A percentile compares a stretch with the other conserved stretches of the same genome.
Conservation (phyloP, 2,329 filamentous ascomycete genomes). For the Thermomyces lanuginosus region DNA sequence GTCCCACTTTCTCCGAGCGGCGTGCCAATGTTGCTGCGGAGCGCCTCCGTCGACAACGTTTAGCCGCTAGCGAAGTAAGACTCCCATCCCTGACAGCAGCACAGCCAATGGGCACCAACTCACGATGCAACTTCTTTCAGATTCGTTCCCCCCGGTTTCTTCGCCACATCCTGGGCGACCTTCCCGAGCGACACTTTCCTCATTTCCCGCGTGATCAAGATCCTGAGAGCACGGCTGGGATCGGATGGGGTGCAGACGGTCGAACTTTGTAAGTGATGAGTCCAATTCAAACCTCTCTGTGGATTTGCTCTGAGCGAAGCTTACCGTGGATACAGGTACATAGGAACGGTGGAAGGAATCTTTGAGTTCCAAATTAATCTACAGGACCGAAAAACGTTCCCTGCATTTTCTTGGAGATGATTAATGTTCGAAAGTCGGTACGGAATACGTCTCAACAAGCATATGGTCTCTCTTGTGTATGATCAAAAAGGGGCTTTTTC, state of each 20-base stretch:
- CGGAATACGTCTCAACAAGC: too few relatives aligned
- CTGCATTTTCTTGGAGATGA: conserved; percentile 28
- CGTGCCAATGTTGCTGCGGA: conserved; percentile 24
- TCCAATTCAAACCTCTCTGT: too few relatives aligned
- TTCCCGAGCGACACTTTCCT: conserved; percentile 17
- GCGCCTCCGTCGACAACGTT: conserved; percentile 23
- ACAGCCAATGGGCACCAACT: too few relatives aligned
- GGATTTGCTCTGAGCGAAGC: conserved; percentile 2
- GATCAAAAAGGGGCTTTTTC: too few relatives aligned
- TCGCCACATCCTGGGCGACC: conserved; percentile 20
- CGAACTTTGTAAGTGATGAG: conserved; percentile 30
- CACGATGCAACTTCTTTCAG: conserved; percentile 16
- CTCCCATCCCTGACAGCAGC: too few relatives aligned
- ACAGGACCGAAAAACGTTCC: conserved; percentile 32
- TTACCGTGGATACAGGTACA: conserved; percentile 20
- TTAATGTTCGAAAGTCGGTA: too few relatives aligned
- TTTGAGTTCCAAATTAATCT: conserved; percentile 33
- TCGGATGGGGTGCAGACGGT: conserved; percentile 33
- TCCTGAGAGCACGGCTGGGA: conserved; percentile 29
- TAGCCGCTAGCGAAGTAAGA: conserved; percentile 19
- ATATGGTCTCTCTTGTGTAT: too few relatives aligned
- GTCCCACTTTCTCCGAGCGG: conserved; percentile 18
- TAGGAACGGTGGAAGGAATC: conserved; percentile 33
- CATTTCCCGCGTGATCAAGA: conserved; percentile 19
- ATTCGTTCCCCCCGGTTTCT: conserved; percentile 23